Evolutionary conservation across 305 asterid species (phyloP).

Genomic region (Fraxinus floribunda): DNA sequence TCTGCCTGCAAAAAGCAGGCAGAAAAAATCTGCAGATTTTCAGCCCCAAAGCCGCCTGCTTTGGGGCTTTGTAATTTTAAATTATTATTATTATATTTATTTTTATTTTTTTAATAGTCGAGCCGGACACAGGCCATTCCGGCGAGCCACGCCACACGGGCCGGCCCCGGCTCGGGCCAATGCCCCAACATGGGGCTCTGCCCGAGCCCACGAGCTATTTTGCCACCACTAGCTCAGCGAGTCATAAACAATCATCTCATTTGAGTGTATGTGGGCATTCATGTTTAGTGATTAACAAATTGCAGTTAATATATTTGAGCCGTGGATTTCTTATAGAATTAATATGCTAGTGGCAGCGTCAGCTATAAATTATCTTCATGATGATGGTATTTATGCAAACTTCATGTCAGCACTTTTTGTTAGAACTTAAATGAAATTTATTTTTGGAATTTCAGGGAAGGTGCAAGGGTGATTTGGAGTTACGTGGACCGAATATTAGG

Average conservation of each 20-base stretch:
- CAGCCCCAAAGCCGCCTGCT: too few relatives aligned
- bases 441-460: conserved; percentile 71
- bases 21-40: too few relatives aligned
- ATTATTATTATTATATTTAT: too few relatives aligned
- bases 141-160: too few relatives aligned
- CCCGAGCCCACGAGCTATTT: too few relatives aligned
- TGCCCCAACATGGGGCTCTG: too few relatives aligned
- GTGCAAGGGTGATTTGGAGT: conserved; percentile 93
- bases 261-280: background rate
- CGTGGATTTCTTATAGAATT: background rate
- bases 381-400: conserved; percentile 6
- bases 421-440: conserved; percentile 19
- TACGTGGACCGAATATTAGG: conserved; percentile 95
- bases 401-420: background rate
- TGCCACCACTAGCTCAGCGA: background rate
- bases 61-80: too few relatives aligned
- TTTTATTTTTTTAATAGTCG: too few relatives aligned
- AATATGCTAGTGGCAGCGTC: background rate
- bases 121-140: too few relatives aligned
- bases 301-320: conserved; percentile 5
- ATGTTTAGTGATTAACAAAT: background rate
- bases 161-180: too few relatives aligned
- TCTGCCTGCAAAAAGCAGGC: too few relatives aligned
- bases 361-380: background rate
- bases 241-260: background rate